These are phyloP conservation scores for Dendrocalamus latiflorus DNA, from an alignment of 202 grass and related monocot species.

Conservation along the genomic window DNA sequence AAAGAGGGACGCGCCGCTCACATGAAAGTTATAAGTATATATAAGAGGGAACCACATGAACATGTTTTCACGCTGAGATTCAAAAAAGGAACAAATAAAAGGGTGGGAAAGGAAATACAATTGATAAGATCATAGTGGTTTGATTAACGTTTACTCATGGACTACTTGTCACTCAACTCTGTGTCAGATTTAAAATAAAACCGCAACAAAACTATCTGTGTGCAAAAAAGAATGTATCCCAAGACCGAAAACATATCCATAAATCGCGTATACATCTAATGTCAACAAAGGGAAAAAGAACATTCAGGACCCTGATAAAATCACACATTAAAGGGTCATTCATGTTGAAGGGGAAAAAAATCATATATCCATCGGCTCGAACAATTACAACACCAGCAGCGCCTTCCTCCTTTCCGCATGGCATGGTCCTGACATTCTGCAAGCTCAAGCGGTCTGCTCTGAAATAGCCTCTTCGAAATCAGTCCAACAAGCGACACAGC, in stretches of 20 bases:
- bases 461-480: slow-evolving; percentile 25
- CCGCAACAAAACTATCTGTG: slow-evolving; percentile 26
- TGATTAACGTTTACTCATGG: background rate
- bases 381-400: slow-evolving; percentile 25
- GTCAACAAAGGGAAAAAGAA: slow-evolving; percentile 46
- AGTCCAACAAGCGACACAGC: background rate
- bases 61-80: background rate
- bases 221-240: slow-evolving; percentile 50
- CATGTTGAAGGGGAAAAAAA: background rate
- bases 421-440: background rate
- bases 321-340: slow-evolving; percentile 38
- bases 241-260: slow-evolving; percentile 48
- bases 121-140: background rate
- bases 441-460: slow-evolving; percentile 20
- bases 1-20: no score
- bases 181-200: slow-evolving; percentile 29
- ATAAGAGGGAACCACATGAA: background rate
- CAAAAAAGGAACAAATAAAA: background rate
- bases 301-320: slow-evolving; percentile 34
- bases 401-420: slow-evolving; percentile 5
- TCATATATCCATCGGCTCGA: slow-evolving; percentile 22
- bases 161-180: background rate
- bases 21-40: no score
- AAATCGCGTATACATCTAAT: slow-evolving; percentile 46
- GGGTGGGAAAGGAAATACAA: background rate